These are phyloP conservation scores for Pleurotus tuoliensis DNA, from an alignment of 768 basidiomycete genomes.

Conservation along the genomic window DNA sequence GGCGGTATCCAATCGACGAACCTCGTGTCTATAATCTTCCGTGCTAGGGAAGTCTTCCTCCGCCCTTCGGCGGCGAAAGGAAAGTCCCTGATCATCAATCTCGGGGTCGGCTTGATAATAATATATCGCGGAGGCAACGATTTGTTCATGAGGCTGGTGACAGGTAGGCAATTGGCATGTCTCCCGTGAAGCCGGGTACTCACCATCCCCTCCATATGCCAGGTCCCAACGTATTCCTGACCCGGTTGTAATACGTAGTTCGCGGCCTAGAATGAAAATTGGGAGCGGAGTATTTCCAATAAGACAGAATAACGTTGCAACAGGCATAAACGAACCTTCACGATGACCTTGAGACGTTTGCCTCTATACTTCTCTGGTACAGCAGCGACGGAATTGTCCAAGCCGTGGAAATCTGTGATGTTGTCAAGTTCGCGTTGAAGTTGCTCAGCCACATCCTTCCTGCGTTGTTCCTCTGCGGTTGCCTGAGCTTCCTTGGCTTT, in stretches of 20 bases:
- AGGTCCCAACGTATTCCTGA: conserved; percentile 14
- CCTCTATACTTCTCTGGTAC: background rate
- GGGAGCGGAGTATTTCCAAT: too few relatives aligned
- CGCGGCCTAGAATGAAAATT: conserved; percentile 8
- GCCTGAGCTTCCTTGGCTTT: background rate
- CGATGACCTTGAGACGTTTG: background rate
- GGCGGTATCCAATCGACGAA: background rate
- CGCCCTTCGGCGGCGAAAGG: conserved; percentile 4
- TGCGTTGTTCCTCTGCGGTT: background rate
- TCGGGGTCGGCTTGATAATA: conserved; percentile 12
- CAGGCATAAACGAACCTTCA: background rate
- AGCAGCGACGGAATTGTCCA: background rate
- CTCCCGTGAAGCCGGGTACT: background rate
- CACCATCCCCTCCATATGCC: conserved; percentile 18
- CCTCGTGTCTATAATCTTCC: background rate
- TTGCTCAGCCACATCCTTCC: background rate
- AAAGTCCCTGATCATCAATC: conserved; percentile 10
- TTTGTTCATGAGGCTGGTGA: conserved; percentile 13
- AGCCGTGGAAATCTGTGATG: background rate
- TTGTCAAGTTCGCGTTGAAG: background rate
- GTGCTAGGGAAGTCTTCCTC: background rate
- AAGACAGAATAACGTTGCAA: too few relatives aligned
- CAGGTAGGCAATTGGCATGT: background rate
- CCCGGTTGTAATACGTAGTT: conserved; percentile 12
- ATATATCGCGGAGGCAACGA: conserved; percentile 13